A percentile compares a stretch with the other conserved stretches of the same genome.
Evolutionary conservation across 139 green algal genomes (phyloP).

Genomic region (Eudorina sp.): DNA sequence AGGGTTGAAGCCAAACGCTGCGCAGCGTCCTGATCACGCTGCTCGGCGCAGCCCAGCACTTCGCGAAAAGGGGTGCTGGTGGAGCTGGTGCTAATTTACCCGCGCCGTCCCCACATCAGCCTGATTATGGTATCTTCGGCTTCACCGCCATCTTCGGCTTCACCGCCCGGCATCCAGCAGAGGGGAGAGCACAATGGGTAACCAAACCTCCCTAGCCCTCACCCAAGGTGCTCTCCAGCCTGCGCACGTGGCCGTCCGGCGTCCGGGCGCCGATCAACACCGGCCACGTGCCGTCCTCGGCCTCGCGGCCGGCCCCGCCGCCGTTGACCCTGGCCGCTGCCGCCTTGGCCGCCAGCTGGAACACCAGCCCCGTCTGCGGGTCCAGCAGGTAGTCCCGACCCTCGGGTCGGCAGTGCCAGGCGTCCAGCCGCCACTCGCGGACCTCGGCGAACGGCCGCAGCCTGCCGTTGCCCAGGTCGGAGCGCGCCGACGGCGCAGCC

Average conservation of each 20-base stretch:
- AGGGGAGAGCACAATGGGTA: too few species aligned
- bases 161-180: too few species aligned
- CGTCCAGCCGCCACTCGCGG: conserved; percentile 40
- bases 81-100: too few species aligned
- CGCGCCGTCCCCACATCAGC: too few species aligned
- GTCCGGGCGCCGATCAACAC: conserved; percentile 32
- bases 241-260: background rate
- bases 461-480: background rate
- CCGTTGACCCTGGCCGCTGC: background rate
- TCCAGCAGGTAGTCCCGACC: conserved; percentile 43
- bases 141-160: too few species aligned
- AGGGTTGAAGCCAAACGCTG: too few species aligned
- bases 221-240: conserved; percentile 46
- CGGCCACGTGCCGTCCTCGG: conserved; percentile 37
- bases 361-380: conserved; percentile 26
- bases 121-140: too few species aligned
- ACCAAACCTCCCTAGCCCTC: too few species aligned
- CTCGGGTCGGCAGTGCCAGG: conserved; percentile 14
- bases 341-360: background rate
- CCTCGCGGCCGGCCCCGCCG: background rate
- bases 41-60: too few species aligned
- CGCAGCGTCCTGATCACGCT: too few species aligned
- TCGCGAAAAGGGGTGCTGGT: too few species aligned
- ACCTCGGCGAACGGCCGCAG: conserved; percentile 14
- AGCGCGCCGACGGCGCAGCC: background rate